phyloP scores from a whole-genome alignment of 257 asterid genomes.

The Primulina eburnea region DNA sequence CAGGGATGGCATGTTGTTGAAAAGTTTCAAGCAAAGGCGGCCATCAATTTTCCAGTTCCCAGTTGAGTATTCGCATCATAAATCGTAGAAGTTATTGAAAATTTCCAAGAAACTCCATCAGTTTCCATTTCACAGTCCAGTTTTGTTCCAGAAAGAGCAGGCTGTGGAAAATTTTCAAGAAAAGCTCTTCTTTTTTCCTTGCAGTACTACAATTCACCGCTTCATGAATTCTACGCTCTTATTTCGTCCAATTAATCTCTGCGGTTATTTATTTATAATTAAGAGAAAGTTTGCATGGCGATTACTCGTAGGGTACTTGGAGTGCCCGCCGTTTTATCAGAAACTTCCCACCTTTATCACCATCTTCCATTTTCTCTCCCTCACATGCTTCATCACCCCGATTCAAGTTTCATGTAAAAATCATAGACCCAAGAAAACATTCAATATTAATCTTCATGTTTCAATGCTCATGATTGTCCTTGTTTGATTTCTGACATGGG shows the following conservation, averaged over 20 bases:
- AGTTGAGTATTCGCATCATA: neutral
- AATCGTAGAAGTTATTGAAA: neutral
- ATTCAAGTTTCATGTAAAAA: conserved; percentile 54
- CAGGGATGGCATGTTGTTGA: no score
- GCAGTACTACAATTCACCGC: neutral
- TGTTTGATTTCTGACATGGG: neutral
- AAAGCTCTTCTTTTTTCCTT: neutral
- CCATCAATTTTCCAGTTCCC: neutral
- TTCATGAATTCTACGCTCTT: no score
- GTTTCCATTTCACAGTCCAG: conserved; percentile 20
- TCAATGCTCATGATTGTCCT: no score
- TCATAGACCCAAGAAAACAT: no score
- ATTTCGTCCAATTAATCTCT: no score
- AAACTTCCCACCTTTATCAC: no score
- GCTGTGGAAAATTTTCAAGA: conserved; percentile 14
- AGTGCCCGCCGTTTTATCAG: conserved; percentile 35
- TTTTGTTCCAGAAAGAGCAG: conserved; percentile 18
- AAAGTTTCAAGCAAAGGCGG: neutral
- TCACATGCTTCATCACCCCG: conserved; percentile 52
- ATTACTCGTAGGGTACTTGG: conserved; percentile 28
- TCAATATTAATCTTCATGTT: no score
- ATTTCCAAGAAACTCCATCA: conserved; percentile 4
- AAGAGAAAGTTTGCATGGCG: conserved; percentile 59
- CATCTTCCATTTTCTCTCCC: conserved; percentile 54
- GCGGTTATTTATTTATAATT: neutral